Evolutionary conservation across 2,329 filamentous ascomycete genomes (phyloP), one percentile per base, ranked within the genome.

Genomic region (Fusarium temperatum): DNA sequence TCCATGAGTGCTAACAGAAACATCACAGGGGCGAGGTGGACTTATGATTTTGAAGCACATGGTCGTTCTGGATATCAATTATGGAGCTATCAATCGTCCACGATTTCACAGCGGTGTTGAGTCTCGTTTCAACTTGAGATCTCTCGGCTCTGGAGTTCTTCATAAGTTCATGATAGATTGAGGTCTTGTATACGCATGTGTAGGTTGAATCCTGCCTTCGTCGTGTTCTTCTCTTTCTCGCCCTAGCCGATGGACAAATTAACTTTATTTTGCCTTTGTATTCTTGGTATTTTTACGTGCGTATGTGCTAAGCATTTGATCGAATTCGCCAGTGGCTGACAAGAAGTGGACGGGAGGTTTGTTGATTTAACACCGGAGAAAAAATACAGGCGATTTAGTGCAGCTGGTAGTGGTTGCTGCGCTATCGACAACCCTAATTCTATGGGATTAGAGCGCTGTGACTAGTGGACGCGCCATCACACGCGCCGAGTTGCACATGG

Each of bases 201-300:
- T 18, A 13, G 42, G 17, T 45, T 24, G 8, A 26, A 26, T 45
- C 8, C 17, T 45, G 6, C 24, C 5, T 45, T 26, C 0, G 14
- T 14, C 8, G 12, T 9, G 0, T 14, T 13, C 17, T 14, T 14
- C 5, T 20, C 24, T 26, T 7, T 10, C 5, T 20, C 17, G 0
- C 17, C 8, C 17, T 28, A 22, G 26, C 20, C 26, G 4, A 17
- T 22, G 2, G 13, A 48, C 4, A 22, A 30, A n/a, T 4, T 48
- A 5, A 12, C 3, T 12, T 0, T 22, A 14, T 17, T 28, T 47
- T 20, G 2, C 6, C 18, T 28, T 11, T 14, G 6, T 15, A 15
- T 9, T 3, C 12, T 20, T 14, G 8, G 5, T 20, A 11, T 15
- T 47, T 22, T 28, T 47, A 47, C 18, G 5, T 47, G 24, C 5